phyloP scores from a whole-genome alignment of 257 asterid genomes.

The Verbena officinalis region DNA sequence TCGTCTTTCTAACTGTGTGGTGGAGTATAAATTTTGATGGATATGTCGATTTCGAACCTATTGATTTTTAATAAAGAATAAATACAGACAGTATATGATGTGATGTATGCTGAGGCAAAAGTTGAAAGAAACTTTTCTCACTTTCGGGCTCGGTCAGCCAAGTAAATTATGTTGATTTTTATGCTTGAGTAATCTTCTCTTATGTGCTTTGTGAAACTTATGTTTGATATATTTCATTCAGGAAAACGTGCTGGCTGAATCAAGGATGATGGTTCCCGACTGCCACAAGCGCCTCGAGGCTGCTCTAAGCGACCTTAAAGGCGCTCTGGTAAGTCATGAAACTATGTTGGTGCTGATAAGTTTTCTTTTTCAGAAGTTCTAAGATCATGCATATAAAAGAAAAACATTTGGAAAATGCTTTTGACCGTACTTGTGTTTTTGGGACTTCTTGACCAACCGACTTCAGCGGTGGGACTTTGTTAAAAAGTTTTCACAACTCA shows the following conservation, averaged over 20 bases:
- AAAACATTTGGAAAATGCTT: not conserved
- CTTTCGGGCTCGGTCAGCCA: not conserved
- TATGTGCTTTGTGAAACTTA: not conserved
- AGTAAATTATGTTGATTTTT: slow-evolving; percentile 18
- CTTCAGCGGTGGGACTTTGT: not conserved
- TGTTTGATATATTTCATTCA: slow-evolving; percentile 31
- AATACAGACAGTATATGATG: not conserved
- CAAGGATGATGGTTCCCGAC: slow-evolving; percentile 97
- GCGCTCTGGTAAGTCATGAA: slow-evolving; percentile 54
- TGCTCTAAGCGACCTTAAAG: slow-evolving; percentile 76
- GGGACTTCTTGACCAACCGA: not conserved
- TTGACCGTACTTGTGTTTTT: too few relatives aligned
- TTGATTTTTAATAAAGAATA: not conserved
- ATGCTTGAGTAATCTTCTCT: slow-evolving; percentile 1
- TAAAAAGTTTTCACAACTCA: not conserved
- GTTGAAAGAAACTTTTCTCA: not conserved
- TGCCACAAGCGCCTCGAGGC: slow-evolving; percentile 84
- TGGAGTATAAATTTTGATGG: not conserved
- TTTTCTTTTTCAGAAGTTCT: not conserved
- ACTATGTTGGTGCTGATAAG: slow-evolving; percentile 13
- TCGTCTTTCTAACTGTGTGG: too few relatives aligned
- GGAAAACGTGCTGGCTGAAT: slow-evolving; percentile 93
- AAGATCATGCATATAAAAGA: not conserved
- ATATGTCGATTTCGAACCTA: not conserved
- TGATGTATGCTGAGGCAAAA: slow-evolving; percentile 2